Percentiles rank a stretch among this genome's conserved stretches.
phyloP scores from a whole-genome alignment of 192 early-diverging fungal species.

The Geranomyces michiganensis region DNA sequence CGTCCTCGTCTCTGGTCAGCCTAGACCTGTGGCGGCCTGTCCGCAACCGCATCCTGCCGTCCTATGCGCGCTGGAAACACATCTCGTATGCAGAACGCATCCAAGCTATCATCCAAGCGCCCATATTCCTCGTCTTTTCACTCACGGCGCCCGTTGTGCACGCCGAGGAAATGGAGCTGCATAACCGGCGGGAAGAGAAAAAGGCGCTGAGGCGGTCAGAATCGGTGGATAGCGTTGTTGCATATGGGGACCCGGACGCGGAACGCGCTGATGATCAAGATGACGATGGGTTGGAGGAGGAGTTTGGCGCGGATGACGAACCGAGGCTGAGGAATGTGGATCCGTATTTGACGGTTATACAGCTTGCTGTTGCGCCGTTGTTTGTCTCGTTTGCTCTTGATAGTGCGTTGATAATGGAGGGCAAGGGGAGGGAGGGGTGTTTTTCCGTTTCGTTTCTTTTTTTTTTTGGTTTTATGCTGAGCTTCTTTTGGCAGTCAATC shows the following conservation, averaged over 20 bases:
- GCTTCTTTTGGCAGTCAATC: slow-evolving; percentile 21
- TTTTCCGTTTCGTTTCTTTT: too few relatives aligned
- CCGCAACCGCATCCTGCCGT: not conserved
- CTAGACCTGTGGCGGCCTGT: not conserved
- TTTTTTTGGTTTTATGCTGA: too few relatives aligned
- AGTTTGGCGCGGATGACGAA: slow-evolving; percentile 23
- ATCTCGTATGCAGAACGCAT: slow-evolving; percentile 10
- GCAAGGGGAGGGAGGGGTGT: too few relatives aligned
- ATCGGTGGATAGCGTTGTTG: slow-evolving; percentile 22
- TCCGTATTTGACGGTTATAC: slow-evolving; percentile 59
- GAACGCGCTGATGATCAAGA: too few relatives aligned
- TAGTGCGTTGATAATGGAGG: slow-evolving; percentile 13
- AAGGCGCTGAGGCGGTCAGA: slow-evolving; percentile 11
- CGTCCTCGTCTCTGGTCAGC: not conserved
- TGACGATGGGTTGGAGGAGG: not conserved
- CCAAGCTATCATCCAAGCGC: slow-evolving; percentile 2
- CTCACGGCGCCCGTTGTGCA: slow-evolving; percentile 70
- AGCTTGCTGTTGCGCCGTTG: slow-evolving; percentile 58
- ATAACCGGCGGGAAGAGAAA: slow-evolving; percentile 16
- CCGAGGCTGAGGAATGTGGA: slow-evolving; percentile 47
- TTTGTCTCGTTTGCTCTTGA: slow-evolving; percentile 46
- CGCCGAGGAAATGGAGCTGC: slow-evolving; percentile 37
- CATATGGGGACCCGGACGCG: slow-evolving; percentile 17
- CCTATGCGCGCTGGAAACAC: slow-evolving; percentile 4
- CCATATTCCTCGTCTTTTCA: slow-evolving; percentile 18